Evolutionary conservation across 192 early-diverging fungal genomes (phyloP), one percentile per base, ranked within the genome.

Genomic region (Chytriomyces confervae): DNA sequence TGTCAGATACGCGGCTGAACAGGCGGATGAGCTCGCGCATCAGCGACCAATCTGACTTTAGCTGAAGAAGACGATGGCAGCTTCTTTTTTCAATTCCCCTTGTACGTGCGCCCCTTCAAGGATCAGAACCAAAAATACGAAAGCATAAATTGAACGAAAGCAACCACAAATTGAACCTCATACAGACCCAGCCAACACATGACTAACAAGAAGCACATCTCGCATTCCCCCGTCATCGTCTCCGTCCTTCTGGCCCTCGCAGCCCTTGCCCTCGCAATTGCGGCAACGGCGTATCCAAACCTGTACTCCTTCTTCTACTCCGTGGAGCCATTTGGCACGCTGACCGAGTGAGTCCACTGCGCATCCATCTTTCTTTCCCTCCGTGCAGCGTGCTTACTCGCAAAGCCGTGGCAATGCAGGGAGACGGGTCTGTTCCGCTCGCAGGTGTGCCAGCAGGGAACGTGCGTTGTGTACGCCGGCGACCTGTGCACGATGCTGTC

Each of bases 401-500:
- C 36, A 36, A 36, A 36, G 20, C 5, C 2, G 0, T 57, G 16
- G 53, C 0, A 20, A 57, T 57, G 53, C 44, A 68, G 66, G 23
- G 66, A 68, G 44, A 48, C 66, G 5, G 66, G 66, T 9, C 5
- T 68, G 45, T 68, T 68, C 23, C 27, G 44, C 4, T n/a, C 43
- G 2, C 66, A 46, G 10, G 66, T 68, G 8, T 68, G 66, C 23
- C 66, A 68, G 5, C 5, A 68, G 3, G 24, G 44, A 11, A 27
- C 18, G 0, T 68, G 66, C 44, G 44, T 68, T 11, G 45, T 68
- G 27, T 68, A 68, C n/a, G 66, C 29, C 0, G 45, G 66, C 5
- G 66, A 68, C 66, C 47, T 68, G 66, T 68, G 66, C 45, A 68
- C 44, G 5, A 47, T 47, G 8, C 18, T 68, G 5, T 27, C 10